Evolutionary conservation across 495 filamentous ascomycete species (phyloP), one percentile per base, ranked within the genome.

Genomic region (Penicillium verhagenii): DNA sequence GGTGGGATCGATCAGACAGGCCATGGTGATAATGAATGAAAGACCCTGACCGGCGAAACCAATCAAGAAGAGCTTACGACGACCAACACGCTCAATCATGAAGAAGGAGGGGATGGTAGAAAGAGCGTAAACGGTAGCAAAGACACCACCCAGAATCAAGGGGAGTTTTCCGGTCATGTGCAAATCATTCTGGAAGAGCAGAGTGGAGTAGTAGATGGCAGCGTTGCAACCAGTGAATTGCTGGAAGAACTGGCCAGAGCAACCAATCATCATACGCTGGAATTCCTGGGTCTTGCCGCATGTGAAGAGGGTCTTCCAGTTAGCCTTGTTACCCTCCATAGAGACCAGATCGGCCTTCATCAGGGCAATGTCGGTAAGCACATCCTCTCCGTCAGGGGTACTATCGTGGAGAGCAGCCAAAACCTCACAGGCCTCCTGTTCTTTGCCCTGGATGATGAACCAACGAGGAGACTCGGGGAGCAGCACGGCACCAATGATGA

Each of bases 181-280:
- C 57, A 92, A 83, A 18, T 82, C 85, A 10, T 78, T 66, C 70
- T 91, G 67, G 71, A 92, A 90, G 1, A 94, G 79, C 37, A 92
- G 80, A 0, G 89, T 87, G 56, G 88, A 87, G 71, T 88, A 92
- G 77, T 94, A 94, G 64, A 91, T 92, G 59, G 90, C 86, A 11
- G 88, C 88, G 53, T 92, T 92, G 70, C 87, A 90, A 33, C 74
- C 74, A 50, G 83, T 83, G 53, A 91, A 76, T 61, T 94, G 90
- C 72, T 93, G 89, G 79, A 92, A 88, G 61, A 93, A 79, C 62
- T 80, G 76, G 14, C 72, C 61, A 13, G 75, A 72, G 57, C 77
- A 74, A 40, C 77, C 73, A 29, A 77, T 64, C 52, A 71, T 58
- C 57, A 74, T 65, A 40, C 75, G 73, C 59, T 72, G 71, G 63